These are phyloP conservation scores for Aureobasidium namibiae DNA, from an alignment of 2,329 filamentous ascomycete genomes.

Conservation along the genomic window DNA sequence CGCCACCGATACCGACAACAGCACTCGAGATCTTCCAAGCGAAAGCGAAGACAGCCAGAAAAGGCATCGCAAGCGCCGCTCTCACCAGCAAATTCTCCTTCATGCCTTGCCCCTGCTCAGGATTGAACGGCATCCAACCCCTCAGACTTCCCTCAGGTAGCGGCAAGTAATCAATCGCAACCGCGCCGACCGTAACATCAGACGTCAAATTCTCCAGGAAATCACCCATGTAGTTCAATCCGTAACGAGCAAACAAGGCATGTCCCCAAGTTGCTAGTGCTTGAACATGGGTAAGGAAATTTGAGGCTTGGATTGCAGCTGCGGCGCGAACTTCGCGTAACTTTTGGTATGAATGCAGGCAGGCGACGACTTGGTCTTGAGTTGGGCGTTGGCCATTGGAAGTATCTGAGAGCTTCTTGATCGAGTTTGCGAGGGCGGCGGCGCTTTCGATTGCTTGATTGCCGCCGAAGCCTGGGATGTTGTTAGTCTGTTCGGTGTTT, in stretches of 20 bases:
- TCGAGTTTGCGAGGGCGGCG: slow-evolving; percentile 20
- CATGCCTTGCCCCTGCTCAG: slow-evolving; percentile 20
- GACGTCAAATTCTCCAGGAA: slow-evolving; percentile 14
- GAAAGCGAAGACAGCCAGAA: not conserved
- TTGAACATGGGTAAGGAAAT: slow-evolving; percentile 18
- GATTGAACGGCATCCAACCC: slow-evolving; percentile 25
- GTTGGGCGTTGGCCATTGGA: not conserved
- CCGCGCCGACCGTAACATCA: slow-evolving; percentile 18
- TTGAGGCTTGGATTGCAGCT: slow-evolving; percentile 16
- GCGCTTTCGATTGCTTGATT: slow-evolving; percentile 21
- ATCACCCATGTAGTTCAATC: slow-evolving; percentile 10
- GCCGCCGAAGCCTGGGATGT: slow-evolving; percentile 17
- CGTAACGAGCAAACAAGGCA: not conserved
- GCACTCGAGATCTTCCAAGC: not conserved
- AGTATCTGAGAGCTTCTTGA: slow-evolving; percentile 15
- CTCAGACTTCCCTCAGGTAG: slow-evolving; percentile 19
- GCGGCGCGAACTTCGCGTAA: slow-evolving; percentile 17
- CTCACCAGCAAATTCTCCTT: slow-evolving; percentile 20
- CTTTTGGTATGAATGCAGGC: slow-evolving; percentile 17
- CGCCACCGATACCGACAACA: not conserved
- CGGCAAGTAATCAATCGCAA: slow-evolving; percentile 24
- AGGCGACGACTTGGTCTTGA: slow-evolving; percentile 2
- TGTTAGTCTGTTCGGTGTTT: not conserved
- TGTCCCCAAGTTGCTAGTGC: slow-evolving; percentile 1
- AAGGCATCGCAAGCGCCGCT: slow-evolving; percentile 3